These are phyloP conservation scores for Solanum sparsipilum DNA, from an alignment of 257 asterid species.

Conservation along the genomic window DNA sequence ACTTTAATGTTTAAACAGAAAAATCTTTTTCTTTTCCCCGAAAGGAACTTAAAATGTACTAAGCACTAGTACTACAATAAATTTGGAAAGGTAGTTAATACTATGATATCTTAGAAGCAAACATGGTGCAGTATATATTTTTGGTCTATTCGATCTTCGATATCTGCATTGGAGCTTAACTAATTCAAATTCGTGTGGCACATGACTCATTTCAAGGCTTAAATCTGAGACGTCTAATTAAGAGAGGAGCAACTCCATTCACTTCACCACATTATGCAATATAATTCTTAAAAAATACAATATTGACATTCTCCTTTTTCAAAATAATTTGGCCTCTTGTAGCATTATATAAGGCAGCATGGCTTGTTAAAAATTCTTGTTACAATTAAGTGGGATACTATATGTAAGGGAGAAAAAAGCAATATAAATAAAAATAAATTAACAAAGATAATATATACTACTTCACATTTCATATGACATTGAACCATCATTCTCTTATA, in stretches of 20 bases:
- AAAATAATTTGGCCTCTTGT: background rate
- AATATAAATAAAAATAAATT: too few species aligned
- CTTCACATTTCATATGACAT: background rate
- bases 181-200: too few species aligned
- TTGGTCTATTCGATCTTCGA: too few species aligned
- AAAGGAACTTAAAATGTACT: too few species aligned
- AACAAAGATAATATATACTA: background rate
- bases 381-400: background rate
- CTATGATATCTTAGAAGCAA: too few species aligned
- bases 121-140: too few species aligned
- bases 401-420: background rate
- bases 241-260: accelerated
- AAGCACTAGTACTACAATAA: too few species aligned
- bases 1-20: background rate
- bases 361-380: background rate
- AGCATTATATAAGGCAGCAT: background rate
- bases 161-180: too few species aligned
- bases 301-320: background rate
- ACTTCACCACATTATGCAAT: accelerated
- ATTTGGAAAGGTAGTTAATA: background rate
- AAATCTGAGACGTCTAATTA: too few species aligned
- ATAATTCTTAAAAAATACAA: background rate
- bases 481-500: background rate
- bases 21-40: background rate
- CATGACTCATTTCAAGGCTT: accelerated